Conservation (phyloP, 2,329 filamentous ascomycete species). For the Aureobasidium subglaciale region DNA sequence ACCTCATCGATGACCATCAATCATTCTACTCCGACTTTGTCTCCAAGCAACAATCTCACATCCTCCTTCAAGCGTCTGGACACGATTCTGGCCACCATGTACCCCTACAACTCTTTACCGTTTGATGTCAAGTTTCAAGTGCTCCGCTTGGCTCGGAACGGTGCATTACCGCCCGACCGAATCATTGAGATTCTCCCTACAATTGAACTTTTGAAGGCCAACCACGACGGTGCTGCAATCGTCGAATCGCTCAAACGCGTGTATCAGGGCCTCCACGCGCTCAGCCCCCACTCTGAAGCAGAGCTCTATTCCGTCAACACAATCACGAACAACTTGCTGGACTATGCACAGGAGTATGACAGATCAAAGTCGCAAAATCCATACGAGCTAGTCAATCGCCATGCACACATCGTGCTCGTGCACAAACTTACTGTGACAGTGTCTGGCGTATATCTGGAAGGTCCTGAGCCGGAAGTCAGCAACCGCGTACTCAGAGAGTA, state of each 20-base stretch:
- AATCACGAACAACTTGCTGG: slow-evolving; percentile 36
- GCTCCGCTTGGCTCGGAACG: slow-evolving; percentile 56
- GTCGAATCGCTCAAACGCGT: slow-evolving; percentile 48
- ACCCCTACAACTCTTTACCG: slow-evolving; percentile 31
- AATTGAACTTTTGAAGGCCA: slow-evolving; percentile 32
- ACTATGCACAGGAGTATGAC: slow-evolving; percentile 36
- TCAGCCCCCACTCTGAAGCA: slow-evolving; percentile 45
- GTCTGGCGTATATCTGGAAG: slow-evolving; percentile 35
- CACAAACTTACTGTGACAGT: slow-evolving; percentile 35
- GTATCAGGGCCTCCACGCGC: slow-evolving; percentile 46
- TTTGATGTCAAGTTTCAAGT: slow-evolving; percentile 57
- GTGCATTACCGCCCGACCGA: slow-evolving; percentile 51
- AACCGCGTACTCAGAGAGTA: slow-evolving; percentile 68
- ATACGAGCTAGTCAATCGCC: slow-evolving; percentile 27
- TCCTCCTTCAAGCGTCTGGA: slow-evolving; percentile 29
- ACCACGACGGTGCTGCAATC: slow-evolving; percentile 22
- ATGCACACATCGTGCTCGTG: slow-evolving; percentile 29
- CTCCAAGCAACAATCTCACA: slow-evolving; percentile 16
- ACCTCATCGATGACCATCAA: slow-evolving; percentile 17
- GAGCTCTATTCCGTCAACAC: slow-evolving; percentile 32
- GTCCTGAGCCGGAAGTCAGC: slow-evolving; percentile 53
- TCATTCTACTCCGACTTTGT: slow-evolving; percentile 20
- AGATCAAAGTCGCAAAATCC: slow-evolving; percentile 22
- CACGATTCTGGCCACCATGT: slow-evolving; percentile 25
- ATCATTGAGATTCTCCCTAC: slow-evolving; percentile 42